Percentiles rank a stretch among this genome's conserved stretches.
phyloP scores from a whole-genome alignment of 495 filamentous ascomycete species.

The Elasticomyces elasticus region DNA sequence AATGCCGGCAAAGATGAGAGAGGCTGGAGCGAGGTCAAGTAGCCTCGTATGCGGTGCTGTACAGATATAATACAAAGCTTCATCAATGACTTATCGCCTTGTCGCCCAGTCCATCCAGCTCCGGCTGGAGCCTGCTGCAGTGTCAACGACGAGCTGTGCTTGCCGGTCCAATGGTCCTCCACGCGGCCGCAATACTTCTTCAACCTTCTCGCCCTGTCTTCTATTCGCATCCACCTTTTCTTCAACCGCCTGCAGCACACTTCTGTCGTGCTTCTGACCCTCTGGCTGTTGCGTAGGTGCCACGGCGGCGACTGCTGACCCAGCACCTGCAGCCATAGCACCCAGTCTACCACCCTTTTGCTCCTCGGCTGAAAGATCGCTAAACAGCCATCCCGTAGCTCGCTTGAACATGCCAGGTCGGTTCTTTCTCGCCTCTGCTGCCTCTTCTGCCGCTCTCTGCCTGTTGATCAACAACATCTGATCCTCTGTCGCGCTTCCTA shows the following conservation, averaged over 20 bases:
- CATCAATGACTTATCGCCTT: constrained; percentile 7
- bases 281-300: not conserved
- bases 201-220: constrained; percentile 16
- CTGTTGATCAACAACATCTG: constrained; percentile 28
- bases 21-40: constrained; percentile 27
- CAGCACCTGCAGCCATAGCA: not conserved
- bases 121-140: constrained; percentile 4
- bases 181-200: constrained; percentile 8
- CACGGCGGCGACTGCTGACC: not conserved
- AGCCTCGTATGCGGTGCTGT: not conserved
- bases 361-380: constrained; percentile 21
- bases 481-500: constrained; percentile 23
- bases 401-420: constrained; percentile 25
- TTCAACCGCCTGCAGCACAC: constrained; percentile 21
- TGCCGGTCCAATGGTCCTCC: constrained; percentile 26
- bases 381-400: constrained; percentile 18
- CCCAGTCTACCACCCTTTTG: constrained; percentile 17
- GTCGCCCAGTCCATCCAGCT: constrained; percentile 25
- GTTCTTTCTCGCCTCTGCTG: constrained; percentile 20
- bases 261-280: constrained; percentile 15
- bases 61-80: constrained; percentile 7
- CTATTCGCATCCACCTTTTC: constrained; percentile 14
- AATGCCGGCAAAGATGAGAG: constrained; percentile 18
- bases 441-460: constrained; percentile 26
- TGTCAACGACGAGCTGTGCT: constrained; percentile 14